Percentiles rank a stretch among this genome's conserved stretches.
phyloP scores from a whole-genome alignment of 2,329 filamentous ascomycete species.

The Fusarium sp. region DNA sequence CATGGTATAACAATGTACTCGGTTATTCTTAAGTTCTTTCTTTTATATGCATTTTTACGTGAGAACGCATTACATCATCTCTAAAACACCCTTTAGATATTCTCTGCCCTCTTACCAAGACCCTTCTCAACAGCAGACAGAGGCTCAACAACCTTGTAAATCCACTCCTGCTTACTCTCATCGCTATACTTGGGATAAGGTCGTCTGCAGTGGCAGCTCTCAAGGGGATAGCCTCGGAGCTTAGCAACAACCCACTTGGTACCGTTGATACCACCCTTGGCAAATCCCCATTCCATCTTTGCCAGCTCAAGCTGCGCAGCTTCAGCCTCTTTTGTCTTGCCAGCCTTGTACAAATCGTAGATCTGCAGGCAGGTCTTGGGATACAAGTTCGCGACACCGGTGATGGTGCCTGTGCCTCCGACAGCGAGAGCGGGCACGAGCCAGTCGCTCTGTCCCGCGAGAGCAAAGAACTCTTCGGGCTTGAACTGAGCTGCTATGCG shows the following conservation, averaged over 20 bases:
- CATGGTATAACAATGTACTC: rapidly evolving
- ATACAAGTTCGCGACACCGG: constrained; percentile 70
- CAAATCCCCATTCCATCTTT: constrained; percentile 64
- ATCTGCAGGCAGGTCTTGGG: constrained; percentile 64
- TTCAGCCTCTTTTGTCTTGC: constrained; percentile 58
- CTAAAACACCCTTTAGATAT: background rate
- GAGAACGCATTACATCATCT: background rate
- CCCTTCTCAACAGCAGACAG: constrained; percentile 33
- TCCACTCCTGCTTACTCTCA: constrained; percentile 47
- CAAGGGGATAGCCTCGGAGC: constrained; percentile 60
- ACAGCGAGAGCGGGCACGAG: constrained; percentile 68
- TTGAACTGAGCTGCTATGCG: constrained; percentile 63
- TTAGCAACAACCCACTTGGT: constrained; percentile 69
- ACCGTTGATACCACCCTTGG: constrained; percentile 67
- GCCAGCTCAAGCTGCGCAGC: constrained; percentile 61
- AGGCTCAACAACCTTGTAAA: constrained; percentile 41
- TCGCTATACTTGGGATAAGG: constrained; percentile 62
- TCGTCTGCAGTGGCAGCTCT: constrained; percentile 61
- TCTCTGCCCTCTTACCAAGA: constrained; percentile 32
- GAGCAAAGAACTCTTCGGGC: constrained; percentile 67
- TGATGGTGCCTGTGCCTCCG: constrained; percentile 68
- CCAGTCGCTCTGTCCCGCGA: constrained; percentile 79
- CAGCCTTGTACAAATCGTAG: constrained; percentile 58
- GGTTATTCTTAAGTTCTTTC: background rate
- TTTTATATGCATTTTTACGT: background rate